A percentile compares a stretch with the other conserved stretches of the same genome.
Evolutionary conservation across 441 rosid genomes (phyloP).

Genomic region (Melastoma candidum): DNA sequence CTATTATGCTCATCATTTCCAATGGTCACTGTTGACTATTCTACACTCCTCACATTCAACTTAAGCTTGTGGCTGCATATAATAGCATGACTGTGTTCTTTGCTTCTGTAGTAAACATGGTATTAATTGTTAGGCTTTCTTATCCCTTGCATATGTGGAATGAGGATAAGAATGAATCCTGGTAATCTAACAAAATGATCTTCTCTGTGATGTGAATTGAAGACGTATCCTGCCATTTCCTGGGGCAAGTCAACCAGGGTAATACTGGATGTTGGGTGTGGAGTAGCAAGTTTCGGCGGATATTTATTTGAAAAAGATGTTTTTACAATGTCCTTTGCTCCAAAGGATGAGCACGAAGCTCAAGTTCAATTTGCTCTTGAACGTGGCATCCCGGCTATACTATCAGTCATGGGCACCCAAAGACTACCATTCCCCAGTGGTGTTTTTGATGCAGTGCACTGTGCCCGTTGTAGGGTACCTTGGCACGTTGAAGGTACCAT

Average conservation of each 20-base stretch:
- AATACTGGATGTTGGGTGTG: constrained; percentile 17
- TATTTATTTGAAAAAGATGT: constrained; percentile 17
- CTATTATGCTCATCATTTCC: too few relatives aligned
- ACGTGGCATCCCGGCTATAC: constrained; percentile 19
- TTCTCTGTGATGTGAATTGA: background rate
- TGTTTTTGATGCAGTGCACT: constrained; percentile 18
- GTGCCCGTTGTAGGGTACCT: constrained; percentile 22
- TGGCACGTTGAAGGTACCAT: constrained; percentile 17
- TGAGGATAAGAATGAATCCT: too few relatives aligned
- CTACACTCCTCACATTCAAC: too few relatives aligned
- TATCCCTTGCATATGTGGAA: too few relatives aligned
- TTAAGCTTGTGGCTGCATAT: too few relatives aligned
- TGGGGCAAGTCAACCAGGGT: constrained; percentile 18
- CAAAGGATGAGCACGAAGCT: constrained; percentile 22
- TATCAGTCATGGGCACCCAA: constrained; percentile 16
- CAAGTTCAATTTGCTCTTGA: constrained; percentile 21
- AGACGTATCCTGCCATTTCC: constrained; percentile 16
- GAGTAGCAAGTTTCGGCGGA: constrained; percentile 20
- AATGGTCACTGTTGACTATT: too few relatives aligned
- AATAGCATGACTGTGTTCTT: too few relatives aligned
- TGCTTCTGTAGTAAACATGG: too few relatives aligned
- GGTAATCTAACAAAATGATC: too few relatives aligned
- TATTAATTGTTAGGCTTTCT: too few relatives aligned
- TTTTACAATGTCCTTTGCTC: constrained; percentile 21
- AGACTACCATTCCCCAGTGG: constrained; percentile 17